A percentile compares a stretch with the other conserved stretches of the same genome.
Conservation (phyloP, 2,329 filamentous ascomycete species). For the Aspergillus udagawae region DNA sequence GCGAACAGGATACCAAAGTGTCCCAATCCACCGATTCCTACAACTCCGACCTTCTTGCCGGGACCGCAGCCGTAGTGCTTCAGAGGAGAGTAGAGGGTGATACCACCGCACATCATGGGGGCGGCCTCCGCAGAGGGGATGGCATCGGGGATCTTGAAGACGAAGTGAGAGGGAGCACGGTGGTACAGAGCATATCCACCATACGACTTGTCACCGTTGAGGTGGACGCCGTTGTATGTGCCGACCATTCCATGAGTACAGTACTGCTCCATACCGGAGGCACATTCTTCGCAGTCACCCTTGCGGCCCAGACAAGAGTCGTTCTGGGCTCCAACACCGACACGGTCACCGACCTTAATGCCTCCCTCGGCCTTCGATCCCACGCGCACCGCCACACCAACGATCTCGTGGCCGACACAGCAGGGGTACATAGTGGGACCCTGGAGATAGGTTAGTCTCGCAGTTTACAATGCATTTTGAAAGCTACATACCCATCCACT, state of each 20-base stretch:
- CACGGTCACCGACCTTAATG: conserved; percentile 33
- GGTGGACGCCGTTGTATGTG: conserved; percentile 27
- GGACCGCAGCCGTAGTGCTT: conserved; percentile 13
- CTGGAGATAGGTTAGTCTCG: conserved; percentile 11
- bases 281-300: conserved; percentile 51
- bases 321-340: conserved; percentile 58
- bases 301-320: conserved; percentile 47
- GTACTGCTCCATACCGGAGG: conserved; percentile 34
- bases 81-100: conserved; percentile 16
- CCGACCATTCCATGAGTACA: conserved; percentile 22
- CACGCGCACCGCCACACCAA: conserved; percentile 56
- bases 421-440: conserved; percentile 38
- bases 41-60: conserved; percentile 13
- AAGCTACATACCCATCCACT: conserved; percentile 40
- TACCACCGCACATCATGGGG: conserved; percentile 17
- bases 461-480: background rate
- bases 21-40: conserved; percentile 12
- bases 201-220: conserved; percentile 58
- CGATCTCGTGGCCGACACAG: conserved; percentile 62
- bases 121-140: conserved; percentile 13
- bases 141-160: conserved; percentile 41
- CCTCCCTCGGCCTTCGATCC: conserved; percentile 41
- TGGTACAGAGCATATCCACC: conserved; percentile 62
- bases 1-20: conserved; percentile 17
- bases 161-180: conserved; percentile 55